A percentile compares a stretch with the other conserved stretches of the same genome.
phyloP scores from a whole-genome alignment of 768 basidiomycete species.

The Lentinula sp. region DNA sequence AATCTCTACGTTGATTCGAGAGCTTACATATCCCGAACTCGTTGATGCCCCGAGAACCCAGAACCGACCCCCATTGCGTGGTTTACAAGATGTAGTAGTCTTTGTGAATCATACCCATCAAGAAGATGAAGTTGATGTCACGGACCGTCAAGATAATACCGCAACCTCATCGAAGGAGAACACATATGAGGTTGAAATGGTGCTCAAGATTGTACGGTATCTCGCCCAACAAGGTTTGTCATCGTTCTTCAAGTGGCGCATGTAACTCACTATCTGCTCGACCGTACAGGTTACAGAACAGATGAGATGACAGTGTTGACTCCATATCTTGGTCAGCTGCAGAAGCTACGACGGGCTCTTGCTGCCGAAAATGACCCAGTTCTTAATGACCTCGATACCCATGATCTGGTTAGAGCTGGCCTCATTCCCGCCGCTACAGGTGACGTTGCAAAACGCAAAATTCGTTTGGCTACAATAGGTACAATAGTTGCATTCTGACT shows the following conservation, averaged over 20 bases:
- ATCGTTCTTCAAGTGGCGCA: background rate
- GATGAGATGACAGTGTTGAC: conserved; percentile 59
- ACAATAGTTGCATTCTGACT: conserved; percentile 5
- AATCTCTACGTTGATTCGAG: conserved; percentile 55
- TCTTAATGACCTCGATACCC: conserved; percentile 56
- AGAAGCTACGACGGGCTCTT: conserved; percentile 40
- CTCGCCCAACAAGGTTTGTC: conserved; percentile 48
- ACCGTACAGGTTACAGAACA: conserved; percentile 39
- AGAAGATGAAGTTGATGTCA: conserved; percentile 44
- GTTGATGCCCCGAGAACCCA: conserved; percentile 45
- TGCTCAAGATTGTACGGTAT: conserved; percentile 60
- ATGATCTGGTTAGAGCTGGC: conserved; percentile 54
- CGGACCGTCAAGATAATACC: conserved; percentile 41
- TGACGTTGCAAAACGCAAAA: conserved; percentile 32
- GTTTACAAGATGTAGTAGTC: conserved; percentile 50
- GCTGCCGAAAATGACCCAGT: conserved; percentile 46
- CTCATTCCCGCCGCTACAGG: conserved; percentile 34
- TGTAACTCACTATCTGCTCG: background rate
- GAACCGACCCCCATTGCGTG: conserved; percentile 47
- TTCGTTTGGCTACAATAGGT: conserved; percentile 67
- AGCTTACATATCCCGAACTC: conserved; percentile 62
- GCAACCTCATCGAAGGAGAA: conserved; percentile 58
- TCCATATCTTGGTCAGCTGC: conserved; percentile 63
- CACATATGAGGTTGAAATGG: conserved; percentile 54
- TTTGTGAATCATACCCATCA: conserved; percentile 53